Evolutionary conservation across 805 yeast species (phyloP), one percentile per base, ranked within the genome.

Genomic region (Candida koratica): DNA sequence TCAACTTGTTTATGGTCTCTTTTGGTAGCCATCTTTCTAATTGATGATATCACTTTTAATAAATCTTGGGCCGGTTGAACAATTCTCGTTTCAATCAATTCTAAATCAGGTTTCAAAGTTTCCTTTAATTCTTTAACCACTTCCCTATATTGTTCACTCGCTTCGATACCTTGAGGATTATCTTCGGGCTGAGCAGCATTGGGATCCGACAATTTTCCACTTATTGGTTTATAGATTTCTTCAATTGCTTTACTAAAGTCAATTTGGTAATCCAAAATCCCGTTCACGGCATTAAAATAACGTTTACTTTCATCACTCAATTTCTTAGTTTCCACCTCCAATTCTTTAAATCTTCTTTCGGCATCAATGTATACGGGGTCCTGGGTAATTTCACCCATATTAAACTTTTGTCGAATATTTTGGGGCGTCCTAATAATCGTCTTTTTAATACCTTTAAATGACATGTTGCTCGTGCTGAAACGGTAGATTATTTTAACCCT

Each of bases 201-300:
- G 6, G 97, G 96, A 57, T 93, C 97, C 11, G 93, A 79, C 56
- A 84, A 69, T 43, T 88, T 79, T 28, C 98, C 98, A 38, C 93
- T 80, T 43, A 93, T 93, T 1, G 98, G 98, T 61, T 90, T 87
- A 67, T 88, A 93, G 42, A 93, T 84, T 55, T 89, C 96, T 58
- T 89, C 97, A 61, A 93, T 87, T 3, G 95, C 90, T 53, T 82
- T 83, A n/a, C 96, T 84, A 58, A 89, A 93, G 41, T 90, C 97
- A 47, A 90, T 82, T 60, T 93, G 98, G 60, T 84, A 93, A 40
- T 79, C 81, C 49, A 93, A 69, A 95, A 93, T 88, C 28, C 90
- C 95, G 53, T 85, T 87, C 38, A 93, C 95, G 0, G 97, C 95
- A 22, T 75, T 73, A 51, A 85, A 88, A 62, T 93, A 93, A 56